Evolutionary conservation across 345 rosid genomes (phyloP).

Genomic region (Melaleuca quinquenervia): DNA sequence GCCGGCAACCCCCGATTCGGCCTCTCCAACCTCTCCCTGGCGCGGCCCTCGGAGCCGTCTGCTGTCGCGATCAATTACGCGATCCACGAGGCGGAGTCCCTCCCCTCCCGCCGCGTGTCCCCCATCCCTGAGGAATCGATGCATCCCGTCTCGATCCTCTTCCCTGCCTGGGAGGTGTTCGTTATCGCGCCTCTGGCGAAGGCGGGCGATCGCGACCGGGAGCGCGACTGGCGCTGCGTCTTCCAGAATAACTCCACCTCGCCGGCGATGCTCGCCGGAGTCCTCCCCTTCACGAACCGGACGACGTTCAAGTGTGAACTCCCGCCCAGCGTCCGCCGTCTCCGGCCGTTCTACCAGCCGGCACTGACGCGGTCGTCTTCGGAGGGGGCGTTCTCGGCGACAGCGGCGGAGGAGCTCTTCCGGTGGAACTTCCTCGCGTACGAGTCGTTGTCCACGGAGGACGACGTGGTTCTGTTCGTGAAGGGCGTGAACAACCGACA

Average conservation of each 20-base stretch:
- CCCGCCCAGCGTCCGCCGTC: conserved; percentile 38
- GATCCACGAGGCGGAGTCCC: background rate
- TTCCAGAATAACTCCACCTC: conserved; percentile 45
- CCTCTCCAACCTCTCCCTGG: background rate
- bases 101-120: background rate
- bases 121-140: background rate
- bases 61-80: background rate
- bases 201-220: conserved; percentile 2
- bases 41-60: background rate
- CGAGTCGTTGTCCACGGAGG: conserved; percentile 57
- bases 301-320: conserved; percentile 43
- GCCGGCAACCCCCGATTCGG: background rate
- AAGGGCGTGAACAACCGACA: conserved; percentile 65
- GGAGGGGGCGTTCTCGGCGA: background rate
- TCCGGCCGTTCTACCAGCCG: conserved; percentile 40
- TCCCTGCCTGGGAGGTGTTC: conserved; percentile 74
- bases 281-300: conserved; percentile 38
- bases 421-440: conserved; percentile 48
- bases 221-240: conserved; percentile 22
- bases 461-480: conserved; percentile 66
- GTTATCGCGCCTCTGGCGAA: conserved; percentile 17
- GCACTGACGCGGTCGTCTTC: conserved; percentile 14
- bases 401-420: conserved; percentile 21
- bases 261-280: conserved; percentile 39
- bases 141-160: conserved; percentile 33